Percentiles rank a stretch among this genome's conserved stretches.
These are phyloP conservation scores for Zelonia costaricensis DNA, from an alignment of 208 protist species.

Conservation along the genomic window DNA sequence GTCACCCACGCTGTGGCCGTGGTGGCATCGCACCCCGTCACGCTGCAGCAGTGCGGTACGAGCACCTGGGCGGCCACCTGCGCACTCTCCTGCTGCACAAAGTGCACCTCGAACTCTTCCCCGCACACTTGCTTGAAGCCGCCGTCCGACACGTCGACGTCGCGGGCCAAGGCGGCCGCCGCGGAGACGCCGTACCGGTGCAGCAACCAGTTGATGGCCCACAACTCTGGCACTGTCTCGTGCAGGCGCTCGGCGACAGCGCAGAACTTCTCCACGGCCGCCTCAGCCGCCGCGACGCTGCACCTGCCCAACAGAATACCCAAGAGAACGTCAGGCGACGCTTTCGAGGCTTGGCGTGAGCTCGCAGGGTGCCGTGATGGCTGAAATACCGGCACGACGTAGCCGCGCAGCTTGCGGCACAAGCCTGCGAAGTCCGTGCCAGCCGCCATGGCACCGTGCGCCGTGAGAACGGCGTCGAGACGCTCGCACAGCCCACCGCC, in stretches of 20 bases:
- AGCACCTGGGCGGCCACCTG: constrained; percentile 12
- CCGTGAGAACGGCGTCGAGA: too few relatives aligned
- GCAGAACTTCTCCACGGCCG: background rate
- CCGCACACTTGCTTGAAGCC: constrained; percentile 6
- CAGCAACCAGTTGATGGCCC: constrained; percentile 15
- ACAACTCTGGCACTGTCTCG: constrained; percentile 1
- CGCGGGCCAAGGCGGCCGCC: constrained; percentile 6
- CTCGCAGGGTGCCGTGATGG: too few relatives aligned
- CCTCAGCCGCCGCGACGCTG: background rate
- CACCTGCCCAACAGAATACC: background rate
- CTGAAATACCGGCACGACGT: too few relatives aligned
- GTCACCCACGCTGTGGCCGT: constrained; percentile 16
- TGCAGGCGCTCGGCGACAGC: background rate
- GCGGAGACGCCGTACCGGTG: constrained; percentile 17
- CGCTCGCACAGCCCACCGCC: background rate
- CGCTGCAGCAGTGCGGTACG: constrained; percentile 13
- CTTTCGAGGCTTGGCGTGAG: background rate
- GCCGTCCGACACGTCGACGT: constrained; percentile 24
- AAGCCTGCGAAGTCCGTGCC: too few relatives aligned
- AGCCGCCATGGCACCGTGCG: too few relatives aligned
- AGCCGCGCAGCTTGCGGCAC: too few relatives aligned
- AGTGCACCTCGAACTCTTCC: constrained; percentile 14
- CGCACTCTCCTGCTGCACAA: background rate
- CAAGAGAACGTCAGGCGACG: background rate
- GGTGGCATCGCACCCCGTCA: constrained; percentile 4